These are phyloP conservation scores for Knoxia roxburghii DNA, from an alignment of 257 asterid species.

Conservation along the genomic window DNA sequence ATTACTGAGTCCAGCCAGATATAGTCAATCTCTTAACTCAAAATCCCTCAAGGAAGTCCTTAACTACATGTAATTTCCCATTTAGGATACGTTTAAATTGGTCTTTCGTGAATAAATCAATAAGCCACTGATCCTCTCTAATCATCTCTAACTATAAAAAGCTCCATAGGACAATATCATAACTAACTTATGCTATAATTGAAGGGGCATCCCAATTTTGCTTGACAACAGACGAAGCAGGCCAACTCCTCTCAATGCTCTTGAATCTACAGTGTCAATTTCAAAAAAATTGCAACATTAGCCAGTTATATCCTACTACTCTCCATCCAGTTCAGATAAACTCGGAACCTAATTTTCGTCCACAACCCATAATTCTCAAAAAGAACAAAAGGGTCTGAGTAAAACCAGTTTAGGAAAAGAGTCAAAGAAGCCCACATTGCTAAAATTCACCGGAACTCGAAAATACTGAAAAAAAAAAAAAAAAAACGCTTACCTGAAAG, in stretches of 20 bases:
- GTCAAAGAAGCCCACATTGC: neutral
- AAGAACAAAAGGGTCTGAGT: neutral
- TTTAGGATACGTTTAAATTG: neutral
- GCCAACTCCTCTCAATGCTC: neutral
- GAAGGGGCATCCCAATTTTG: too few species aligned
- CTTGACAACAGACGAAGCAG: too few species aligned
- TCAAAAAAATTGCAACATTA: neutral
- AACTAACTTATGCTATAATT: too few species aligned
- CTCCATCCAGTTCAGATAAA: neutral
- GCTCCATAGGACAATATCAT: too few species aligned
- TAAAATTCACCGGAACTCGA: neutral
- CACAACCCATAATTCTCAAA: neutral
- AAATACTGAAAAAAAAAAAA: neutral
- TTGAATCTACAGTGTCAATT: neutral
- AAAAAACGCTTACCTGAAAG: slow-evolving; percentile 48
- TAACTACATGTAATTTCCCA: neutral
- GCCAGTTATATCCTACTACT: neutral
- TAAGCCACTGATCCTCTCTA: neutral
- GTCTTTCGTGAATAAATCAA: neutral
- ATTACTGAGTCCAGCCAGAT: neutral
- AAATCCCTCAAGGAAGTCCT: neutral
- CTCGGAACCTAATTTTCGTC: neutral
- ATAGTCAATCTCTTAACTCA: too few species aligned
- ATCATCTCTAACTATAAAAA: too few species aligned
- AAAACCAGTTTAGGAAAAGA: neutral